These are phyloP conservation scores for Quercus tomentella DNA, from an alignment of 331 rosid species.

Conservation along the genomic window DNA sequence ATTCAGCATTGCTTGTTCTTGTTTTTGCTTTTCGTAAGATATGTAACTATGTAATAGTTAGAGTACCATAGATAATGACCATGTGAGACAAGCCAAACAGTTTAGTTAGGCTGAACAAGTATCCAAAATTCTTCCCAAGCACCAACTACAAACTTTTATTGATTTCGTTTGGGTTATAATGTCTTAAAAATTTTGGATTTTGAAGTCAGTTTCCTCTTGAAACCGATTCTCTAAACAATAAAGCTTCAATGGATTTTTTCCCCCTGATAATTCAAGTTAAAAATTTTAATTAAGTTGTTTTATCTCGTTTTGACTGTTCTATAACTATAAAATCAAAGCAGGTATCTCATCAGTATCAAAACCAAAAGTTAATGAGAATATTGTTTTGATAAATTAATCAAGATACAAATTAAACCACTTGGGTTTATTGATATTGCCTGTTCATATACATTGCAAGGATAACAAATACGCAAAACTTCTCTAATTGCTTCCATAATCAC, in stretches of 20 bases:
- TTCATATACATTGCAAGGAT: background rate
- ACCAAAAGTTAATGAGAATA: background rate
- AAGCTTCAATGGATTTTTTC: background rate
- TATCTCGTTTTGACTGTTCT: background rate
- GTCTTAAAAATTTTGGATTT: background rate
- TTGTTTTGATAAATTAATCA: background rate
- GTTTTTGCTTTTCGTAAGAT: too few species aligned
- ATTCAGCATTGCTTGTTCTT: too few species aligned
- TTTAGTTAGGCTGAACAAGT: too few species aligned
- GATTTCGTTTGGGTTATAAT: background rate
- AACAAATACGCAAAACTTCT: conserved; percentile 2
- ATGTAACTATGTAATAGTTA: too few species aligned
- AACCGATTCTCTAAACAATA: background rate
- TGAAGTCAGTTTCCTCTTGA: background rate
- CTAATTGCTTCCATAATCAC: background rate
- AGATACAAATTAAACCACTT: background rate
- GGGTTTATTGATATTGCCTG: background rate
- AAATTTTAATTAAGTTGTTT: background rate
- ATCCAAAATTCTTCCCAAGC: too few species aligned
- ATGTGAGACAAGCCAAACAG: too few species aligned
- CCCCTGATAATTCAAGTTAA: background rate
- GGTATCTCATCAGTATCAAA: background rate
- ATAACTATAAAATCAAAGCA: background rate
- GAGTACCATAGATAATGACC: too few species aligned
- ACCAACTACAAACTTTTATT: background rate